Evolutionary conservation across 1,139 yeast species (phyloP), one percentile per base, ranked within the genome.

Genomic region (Pichia sp.): DNA sequence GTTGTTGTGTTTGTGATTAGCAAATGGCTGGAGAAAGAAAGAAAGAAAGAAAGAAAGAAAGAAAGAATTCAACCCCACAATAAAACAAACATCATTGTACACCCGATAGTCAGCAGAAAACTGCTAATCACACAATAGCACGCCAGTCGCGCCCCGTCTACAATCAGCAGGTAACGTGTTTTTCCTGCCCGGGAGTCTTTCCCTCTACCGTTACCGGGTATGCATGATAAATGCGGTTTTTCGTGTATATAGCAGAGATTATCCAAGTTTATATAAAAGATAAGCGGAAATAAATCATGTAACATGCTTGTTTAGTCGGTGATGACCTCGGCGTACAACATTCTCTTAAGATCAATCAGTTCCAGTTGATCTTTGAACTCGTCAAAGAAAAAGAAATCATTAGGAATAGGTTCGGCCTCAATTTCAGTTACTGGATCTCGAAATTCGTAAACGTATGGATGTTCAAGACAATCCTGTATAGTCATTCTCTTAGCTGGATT

Each of bases 361-460:
- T 77, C 72, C 50, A 89, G 68, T 41, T 80, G 80, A 41, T 83
- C 87, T 60, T 84, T 84, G 38, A 53, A 55, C 18, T 50, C 50
- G 59, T 91, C 96, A 56, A 87, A 89, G 49, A 80, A 84, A 63
- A 91, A 89, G 58, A 88, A 86, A 45, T 78, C 79, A 26, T 75
- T 76, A 1, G 91, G 83, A 31, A 89, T 78, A 5, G 85, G 82
- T 14, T 70, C 68, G 2, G 91, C 86, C 3, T 65, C 66, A 0
- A 95, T 96, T 58, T 89, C 97, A 51, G 88, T 96, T 37, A 69
- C 71, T 0, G 86, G 80, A 52, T 84, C 94, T 60, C 89, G 95
- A 61, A 88, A 91, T 14, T 78, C 69, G 38, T 69, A 68, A 45
- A 91, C 67, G 62, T 88, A 91, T 1, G 95, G 94, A 59, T 91